Evolutionary conservation across 225 moss, liverwort and hornwort species (phyloP), one percentile per base, ranked within the genome.

Genomic region (Pseudisothecium myosuroides): DNA sequence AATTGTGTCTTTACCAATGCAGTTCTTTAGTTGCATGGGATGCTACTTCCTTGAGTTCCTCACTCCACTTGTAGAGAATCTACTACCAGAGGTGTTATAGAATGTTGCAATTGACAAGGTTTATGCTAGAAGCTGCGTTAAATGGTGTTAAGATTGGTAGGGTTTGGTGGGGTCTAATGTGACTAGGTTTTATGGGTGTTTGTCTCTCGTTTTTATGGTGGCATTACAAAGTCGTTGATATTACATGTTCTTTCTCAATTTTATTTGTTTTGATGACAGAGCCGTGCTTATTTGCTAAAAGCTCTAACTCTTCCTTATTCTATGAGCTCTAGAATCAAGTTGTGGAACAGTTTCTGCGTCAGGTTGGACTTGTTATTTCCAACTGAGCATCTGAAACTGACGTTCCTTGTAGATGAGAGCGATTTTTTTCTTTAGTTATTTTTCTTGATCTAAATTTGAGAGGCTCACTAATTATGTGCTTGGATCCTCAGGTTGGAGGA

Each of bases 401-500:
- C 24, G 32, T 84, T 69, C 32, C 24, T 34, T 60, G 85, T 45
- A 45, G 32, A 32, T 59, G 43, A 41, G n/a, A 62, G 47, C n/a
- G 19, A 18, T 34, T 60, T 61, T 23, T 72, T 26, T 6, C 4
- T 59, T 58, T 47, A 21, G 43, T 16, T 41, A 7, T 34, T 59
- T 60, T 59, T n/a, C 32, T 72, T 72, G 21, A 58, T 72, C 62
- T 47, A 22, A 64, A 52, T 21, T 28, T 50, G 45, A 84, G 86
- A 68, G 68, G 9, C 43, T 80, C 75, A 75, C 31, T 87, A 74
- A 41, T 81, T 50, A 37, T 56, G 75, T 87, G 79, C 18, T 74
- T 87, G 80, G 24, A 73, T 83, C 28, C 76, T 83, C 75, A 98
- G 98, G 98, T 97, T 36, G 98, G 98, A 83, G 98, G 98, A 90